A percentile compares a stretch with the other conserved stretches of the same genome.
Conservation (phyloP, 345 rosid species). For the Zanthoxylum bungeanum region DNA sequence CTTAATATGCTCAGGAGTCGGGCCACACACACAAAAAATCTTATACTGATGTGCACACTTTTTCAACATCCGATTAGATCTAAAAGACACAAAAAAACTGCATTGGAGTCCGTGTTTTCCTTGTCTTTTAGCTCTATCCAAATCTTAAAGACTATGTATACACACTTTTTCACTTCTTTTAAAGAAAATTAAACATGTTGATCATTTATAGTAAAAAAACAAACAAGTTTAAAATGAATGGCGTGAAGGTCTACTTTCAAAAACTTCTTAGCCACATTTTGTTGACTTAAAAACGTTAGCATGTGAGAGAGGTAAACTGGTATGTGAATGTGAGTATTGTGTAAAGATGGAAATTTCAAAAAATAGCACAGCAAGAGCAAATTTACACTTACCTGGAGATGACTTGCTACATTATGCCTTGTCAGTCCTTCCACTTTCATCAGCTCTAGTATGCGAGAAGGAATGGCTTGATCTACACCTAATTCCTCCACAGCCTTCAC, state of each 20-base stretch:
- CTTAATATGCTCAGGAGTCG: background rate
- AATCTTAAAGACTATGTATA: too few relatives aligned
- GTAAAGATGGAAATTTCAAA: background rate
- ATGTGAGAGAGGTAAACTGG: background rate
- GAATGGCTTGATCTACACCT: slow-evolving; percentile 91
- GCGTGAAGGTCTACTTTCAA: background rate
- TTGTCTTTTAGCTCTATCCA: too few relatives aligned
- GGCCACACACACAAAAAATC: too few relatives aligned
- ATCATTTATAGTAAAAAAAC: background rate
- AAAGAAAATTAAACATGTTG: background rate
- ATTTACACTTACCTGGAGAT: slow-evolving; percentile 69
- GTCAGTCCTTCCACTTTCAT: slow-evolving; percentile 96
- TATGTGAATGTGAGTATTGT: background rate
- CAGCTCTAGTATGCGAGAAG: slow-evolving; percentile 90
- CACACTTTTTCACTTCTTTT: background rate
- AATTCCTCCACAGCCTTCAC: slow-evolving; percentile 89
- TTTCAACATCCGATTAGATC: background rate
- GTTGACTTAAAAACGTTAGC: background rate
- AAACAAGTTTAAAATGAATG: background rate
- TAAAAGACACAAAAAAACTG: too few relatives aligned
- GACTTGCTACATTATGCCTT: slow-evolving; percentile 96
- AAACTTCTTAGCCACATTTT: background rate
- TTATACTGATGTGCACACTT: too few relatives aligned
- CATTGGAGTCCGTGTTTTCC: too few relatives aligned
- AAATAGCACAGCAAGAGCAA: background rate